A percentile compares a stretch with the other conserved stretches of the same genome.
phyloP scores from a whole-genome alignment of 805 yeast genomes.

The Candida ovalis region DNA sequence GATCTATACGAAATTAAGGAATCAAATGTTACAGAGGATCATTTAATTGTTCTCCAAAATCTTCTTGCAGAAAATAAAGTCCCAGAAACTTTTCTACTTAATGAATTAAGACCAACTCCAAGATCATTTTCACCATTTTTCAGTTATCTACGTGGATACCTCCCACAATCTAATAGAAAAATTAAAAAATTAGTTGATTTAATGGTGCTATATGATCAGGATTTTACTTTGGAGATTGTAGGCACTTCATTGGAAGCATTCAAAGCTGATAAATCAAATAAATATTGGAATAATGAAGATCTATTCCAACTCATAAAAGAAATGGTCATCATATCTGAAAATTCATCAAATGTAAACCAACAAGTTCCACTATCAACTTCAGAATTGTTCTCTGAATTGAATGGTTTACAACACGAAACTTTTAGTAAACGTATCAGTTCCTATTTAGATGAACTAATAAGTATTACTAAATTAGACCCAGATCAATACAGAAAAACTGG shows the following conservation, averaged over 20 bases:
- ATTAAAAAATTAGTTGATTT: constrained; percentile 2
- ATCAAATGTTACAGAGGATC: background rate
- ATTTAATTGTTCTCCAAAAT: background rate
- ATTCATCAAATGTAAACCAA: background rate
- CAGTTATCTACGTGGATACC: background rate
- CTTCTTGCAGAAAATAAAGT: background rate
- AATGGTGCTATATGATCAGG: constrained; percentile 1
- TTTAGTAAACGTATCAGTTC: background rate
- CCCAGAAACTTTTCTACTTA: constrained; percentile 5
- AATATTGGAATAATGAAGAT: background rate
- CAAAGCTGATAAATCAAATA: background rate
- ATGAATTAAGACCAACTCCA: background rate
- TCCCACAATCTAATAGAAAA: constrained; percentile 2
- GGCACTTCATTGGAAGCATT: background rate
- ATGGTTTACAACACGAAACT: background rate
- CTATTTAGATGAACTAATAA: background rate
- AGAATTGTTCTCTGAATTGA: background rate
- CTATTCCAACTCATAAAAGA: background rate
- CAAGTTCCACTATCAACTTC: background rate
- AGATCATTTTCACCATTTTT: constrained; percentile 5
- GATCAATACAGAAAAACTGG: background rate
- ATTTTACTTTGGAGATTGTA: background rate
- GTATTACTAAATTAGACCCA: background rate
- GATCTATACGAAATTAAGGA: constrained; percentile 1
- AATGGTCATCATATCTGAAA: background rate